These are phyloP conservation scores for Rutstroemia sp. DNA, from an alignment of 2,329 filamentous ascomycete genomes.

Conservation along the genomic window DNA sequence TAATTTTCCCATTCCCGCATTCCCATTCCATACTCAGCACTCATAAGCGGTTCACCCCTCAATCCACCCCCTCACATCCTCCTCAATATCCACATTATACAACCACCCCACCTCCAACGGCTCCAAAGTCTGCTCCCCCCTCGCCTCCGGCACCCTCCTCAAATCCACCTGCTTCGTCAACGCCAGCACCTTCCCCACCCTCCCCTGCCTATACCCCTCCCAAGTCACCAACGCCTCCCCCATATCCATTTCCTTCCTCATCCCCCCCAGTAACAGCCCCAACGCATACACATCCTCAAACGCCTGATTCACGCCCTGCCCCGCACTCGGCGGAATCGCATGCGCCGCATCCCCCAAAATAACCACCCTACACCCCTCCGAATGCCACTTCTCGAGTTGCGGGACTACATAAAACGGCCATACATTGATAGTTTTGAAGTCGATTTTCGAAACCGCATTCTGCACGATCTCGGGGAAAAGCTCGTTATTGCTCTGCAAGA, in stretches of 20 bases:
- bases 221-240: slow-evolving; percentile 33
- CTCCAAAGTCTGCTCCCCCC: slow-evolving; percentile 35
- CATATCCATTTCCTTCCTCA: slow-evolving; percentile 23
- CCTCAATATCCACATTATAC: slow-evolving; percentile 12
- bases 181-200: slow-evolving; percentile 40
- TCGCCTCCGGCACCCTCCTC: slow-evolving; percentile 7
- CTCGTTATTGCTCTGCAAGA: slow-evolving; percentile 30
- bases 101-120: slow-evolving; percentile 26
- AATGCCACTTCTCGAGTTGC: slow-evolving; percentile 35
- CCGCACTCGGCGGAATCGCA: slow-evolving; percentile 40
- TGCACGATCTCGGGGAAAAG: slow-evolving; percentile 34
- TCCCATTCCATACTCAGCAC: no score
- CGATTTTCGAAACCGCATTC: slow-evolving; percentile 30
- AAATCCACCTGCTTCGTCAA: slow-evolving; percentile 39
- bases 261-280: slow-evolving; percentile 32
- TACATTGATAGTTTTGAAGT: slow-evolving; percentile 31
- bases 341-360: slow-evolving; percentile 43
- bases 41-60: background rate
- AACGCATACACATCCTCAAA: slow-evolving; percentile 44
- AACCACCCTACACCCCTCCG: slow-evolving; percentile 30
- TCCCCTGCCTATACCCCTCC: slow-evolving; percentile 40
- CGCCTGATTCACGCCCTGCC: slow-evolving; percentile 40
- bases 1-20: no score
- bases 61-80: slow-evolving; percentile 11
- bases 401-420: slow-evolving; percentile 41